Conservation (phyloP, 2,329 filamentous ascomycete species). For the Aureobasidium sp. region DNA sequence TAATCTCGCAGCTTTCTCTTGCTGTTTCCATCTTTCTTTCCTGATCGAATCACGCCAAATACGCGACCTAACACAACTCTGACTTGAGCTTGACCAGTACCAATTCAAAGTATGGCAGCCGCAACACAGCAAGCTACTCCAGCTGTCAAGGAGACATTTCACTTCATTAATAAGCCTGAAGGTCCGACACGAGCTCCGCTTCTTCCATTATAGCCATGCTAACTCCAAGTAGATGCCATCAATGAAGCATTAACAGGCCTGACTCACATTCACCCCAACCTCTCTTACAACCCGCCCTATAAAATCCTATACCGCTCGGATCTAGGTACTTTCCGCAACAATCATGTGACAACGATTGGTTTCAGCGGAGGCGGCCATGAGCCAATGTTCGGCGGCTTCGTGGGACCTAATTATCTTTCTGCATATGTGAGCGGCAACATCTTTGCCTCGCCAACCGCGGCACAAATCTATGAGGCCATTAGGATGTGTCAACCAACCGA, state of each 20-base stretch:
- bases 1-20: neutral
- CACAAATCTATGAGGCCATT: conserved; percentile 55
- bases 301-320: conserved; percentile 32
- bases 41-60: neutral
- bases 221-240: conserved; percentile 24
- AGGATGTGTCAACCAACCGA: conserved; percentile 46
- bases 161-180: conserved; percentile 30
- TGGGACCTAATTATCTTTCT: conserved; percentile 55
- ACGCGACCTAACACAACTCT: neutral
- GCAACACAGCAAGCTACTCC: neutral
- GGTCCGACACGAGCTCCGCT: neutral
- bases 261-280: conserved; percentile 28
- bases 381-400: conserved; percentile 58
- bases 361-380: conserved; percentile 40
- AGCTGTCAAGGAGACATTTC: conserved; percentile 26
- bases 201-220: neutral
- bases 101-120: neutral
- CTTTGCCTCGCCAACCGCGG: conserved; percentile 57
- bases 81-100: neutral
- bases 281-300: conserved; percentile 30
- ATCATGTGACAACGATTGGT: conserved; percentile 31
- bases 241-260: conserved; percentile 31
- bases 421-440: conserved; percentile 56
- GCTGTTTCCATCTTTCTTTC: too few relatives aligned
- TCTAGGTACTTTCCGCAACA: conserved; percentile 25